Conservation (phyloP, 208 protist species). For the Trypanosoma platydactyli region DNA sequence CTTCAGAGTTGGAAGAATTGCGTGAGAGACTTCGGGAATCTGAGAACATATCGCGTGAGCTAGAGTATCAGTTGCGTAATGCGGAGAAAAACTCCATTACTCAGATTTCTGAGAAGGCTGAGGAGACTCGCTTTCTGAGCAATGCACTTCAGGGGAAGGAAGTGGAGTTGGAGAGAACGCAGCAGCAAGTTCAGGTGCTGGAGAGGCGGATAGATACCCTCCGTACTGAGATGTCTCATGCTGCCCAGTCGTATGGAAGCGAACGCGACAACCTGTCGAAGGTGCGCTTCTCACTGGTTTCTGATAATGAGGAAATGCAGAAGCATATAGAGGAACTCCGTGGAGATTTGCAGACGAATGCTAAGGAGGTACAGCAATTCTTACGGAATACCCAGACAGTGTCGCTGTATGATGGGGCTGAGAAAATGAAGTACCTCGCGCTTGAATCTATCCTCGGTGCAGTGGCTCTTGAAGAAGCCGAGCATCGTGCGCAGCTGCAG, state of each 20-base stretch:
- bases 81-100: background rate
- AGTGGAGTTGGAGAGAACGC: conserved; percentile 12
- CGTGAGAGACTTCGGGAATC: conserved; percentile 10
- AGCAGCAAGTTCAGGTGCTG: conserved; percentile 1
- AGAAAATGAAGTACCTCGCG: conserved; percentile 4
- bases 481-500: conserved; percentile 9
- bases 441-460: background rate
- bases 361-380: conserved; percentile 22
- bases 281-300: conserved; percentile 8
- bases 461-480: conserved; percentile 13
- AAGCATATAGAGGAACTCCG: conserved; percentile 11
- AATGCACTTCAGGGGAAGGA: conserved; percentile 9
- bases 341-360: background rate
- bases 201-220: conserved; percentile 12
- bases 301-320: conserved; percentile 19
- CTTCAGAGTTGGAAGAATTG: conserved; percentile 17
- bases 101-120: background rate
- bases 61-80: background rate
- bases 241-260: conserved; percentile 6
- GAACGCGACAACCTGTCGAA: conserved; percentile 17
- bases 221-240: conserved; percentile 13
- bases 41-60: conserved; percentile 14
- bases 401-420: conserved; percentile 6
- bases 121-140: conserved; percentile 6
- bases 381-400: conserved; percentile 3